These are phyloP conservation scores for Metschnikowia colocasiae DNA, from an alignment of 805 yeast genomes.

Conservation along the genomic window DNA sequence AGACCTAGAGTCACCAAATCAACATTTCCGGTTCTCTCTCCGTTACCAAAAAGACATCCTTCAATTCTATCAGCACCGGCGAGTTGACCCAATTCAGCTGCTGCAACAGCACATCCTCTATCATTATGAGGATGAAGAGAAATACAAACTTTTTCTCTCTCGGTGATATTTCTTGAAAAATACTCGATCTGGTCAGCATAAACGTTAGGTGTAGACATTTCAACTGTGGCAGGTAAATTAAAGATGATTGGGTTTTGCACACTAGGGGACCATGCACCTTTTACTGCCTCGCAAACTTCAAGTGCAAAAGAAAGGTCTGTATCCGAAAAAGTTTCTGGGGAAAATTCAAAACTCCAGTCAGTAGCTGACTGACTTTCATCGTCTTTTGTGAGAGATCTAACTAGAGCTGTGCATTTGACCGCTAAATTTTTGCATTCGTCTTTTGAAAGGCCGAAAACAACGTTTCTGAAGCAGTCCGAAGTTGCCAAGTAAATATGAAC, in stretches of 20 bases:
- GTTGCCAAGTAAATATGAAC: conserved; percentile 76
- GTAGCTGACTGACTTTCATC: conserved; percentile 52
- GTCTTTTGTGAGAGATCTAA: conserved; percentile 66
- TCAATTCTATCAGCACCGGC: conserved; percentile 90
- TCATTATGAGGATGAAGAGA: conserved; percentile 83
- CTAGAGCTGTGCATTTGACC: conserved; percentile 57
- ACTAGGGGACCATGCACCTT: conserved; percentile 69
- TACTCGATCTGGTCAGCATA: conserved; percentile 84
- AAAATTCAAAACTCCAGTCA: conserved; percentile 71
- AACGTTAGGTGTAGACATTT: conserved; percentile 74
- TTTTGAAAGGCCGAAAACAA: conserved; percentile 63
- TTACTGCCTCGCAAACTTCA: conserved; percentile 70
- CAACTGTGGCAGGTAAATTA: conserved; percentile 83
- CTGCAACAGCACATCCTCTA: conserved; percentile 88
- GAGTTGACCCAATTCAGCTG: conserved; percentile 74
- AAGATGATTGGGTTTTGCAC: conserved; percentile 65
- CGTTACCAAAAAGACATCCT: conserved; percentile 82
- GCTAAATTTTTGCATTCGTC: conserved; percentile 60
- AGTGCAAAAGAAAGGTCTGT: conserved; percentile 62
- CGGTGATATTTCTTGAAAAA: conserved; percentile 55
- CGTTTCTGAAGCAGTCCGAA: conserved; percentile 67
- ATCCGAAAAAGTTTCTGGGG: conserved; percentile 78
- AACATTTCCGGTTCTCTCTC: conserved; percentile 86
- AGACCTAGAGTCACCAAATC: conserved; percentile 76
- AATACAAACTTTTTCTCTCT: conserved; percentile 68